Conservation (phyloP, 116 monocot species). For the Thalassia testudinum region DNA sequence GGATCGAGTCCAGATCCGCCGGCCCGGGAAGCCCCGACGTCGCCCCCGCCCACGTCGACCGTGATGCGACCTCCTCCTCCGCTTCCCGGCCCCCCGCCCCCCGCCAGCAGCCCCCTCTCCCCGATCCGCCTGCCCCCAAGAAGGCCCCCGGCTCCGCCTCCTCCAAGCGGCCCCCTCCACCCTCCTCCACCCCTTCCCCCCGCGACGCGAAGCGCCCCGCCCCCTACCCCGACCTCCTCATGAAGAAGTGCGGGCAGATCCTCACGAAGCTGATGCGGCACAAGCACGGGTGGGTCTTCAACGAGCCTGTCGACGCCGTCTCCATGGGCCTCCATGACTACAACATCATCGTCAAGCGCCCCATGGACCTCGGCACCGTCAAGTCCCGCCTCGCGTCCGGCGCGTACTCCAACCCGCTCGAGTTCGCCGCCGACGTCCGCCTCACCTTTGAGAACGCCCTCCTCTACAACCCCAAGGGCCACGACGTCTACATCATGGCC, state of each 20-base stretch:
- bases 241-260: constrained; percentile 75
- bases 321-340: constrained; percentile 68
- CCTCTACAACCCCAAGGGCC: constrained; percentile 61
- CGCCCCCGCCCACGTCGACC: constrained; percentile 6
- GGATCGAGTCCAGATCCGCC: constrained; percentile 43
- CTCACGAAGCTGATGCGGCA: constrained; percentile 60
- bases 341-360: constrained; percentile 54
- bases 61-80: constrained; percentile 8
- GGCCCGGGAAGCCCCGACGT: constrained; percentile 1
- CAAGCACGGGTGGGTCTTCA: constrained; percentile 58
- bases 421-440: constrained; percentile 56
- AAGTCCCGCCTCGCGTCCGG: constrained; percentile 28
- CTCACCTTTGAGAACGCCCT: constrained; percentile 85
- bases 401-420: constrained; percentile 22
- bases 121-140: not conserved
- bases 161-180: not conserved
- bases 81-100: not conserved
- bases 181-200: not conserved
- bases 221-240: constrained; percentile 15
- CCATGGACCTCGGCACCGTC: constrained; percentile 93
- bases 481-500: constrained; percentile 53
- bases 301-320: constrained; percentile 58
- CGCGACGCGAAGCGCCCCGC: not conserved
- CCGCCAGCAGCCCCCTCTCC: not conserved
- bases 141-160: not conserved